phyloP scores from a whole-genome alignment of 2,329 filamentous ascomycete genomes.

The Fusarium burgessii region DNA sequence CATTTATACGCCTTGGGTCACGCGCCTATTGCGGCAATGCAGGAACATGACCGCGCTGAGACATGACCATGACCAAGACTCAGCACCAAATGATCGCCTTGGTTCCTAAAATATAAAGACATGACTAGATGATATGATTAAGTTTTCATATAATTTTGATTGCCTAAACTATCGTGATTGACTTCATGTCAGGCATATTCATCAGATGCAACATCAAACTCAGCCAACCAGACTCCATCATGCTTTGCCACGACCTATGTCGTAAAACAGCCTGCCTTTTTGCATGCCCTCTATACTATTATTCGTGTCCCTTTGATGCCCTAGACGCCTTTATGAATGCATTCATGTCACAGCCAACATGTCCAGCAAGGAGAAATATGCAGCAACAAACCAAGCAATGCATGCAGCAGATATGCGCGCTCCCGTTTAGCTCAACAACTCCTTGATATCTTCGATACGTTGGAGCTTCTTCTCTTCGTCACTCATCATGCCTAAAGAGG shows the following conservation, averaged over 20 bases:
- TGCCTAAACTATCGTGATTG: conserved; percentile 30
- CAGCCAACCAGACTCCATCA: conserved; percentile 16
- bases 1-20: conserved; percentile 22
- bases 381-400: neutral
- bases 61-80: conserved; percentile 33
- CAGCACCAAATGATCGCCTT: conserved; percentile 28
- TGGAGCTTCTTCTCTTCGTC: conserved; percentile 93
- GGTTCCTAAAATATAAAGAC: conserved; percentile 1
- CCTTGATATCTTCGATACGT: conserved; percentile 92
- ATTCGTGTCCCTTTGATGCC: conserved; percentile 18
- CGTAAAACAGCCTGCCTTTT: conserved; percentile 9
- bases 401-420: neutral
- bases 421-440: conserved; percentile 75
- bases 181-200: conserved; percentile 35
- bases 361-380: conserved; percentile 2
- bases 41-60: conserved; percentile 41
- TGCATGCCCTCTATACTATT: conserved; percentile 15
- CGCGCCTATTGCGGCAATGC: conserved; percentile 32
- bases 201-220: conserved; percentile 34
- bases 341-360: neutral
- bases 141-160: conserved; percentile 13
- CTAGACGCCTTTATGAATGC: conserved; percentile 34
- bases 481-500: conserved; percentile 91
- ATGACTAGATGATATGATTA: conserved; percentile 33
- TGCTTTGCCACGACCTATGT: conserved; percentile 15